A percentile compares a stretch with the other conserved stretches of the same genome.
phyloP scores from a whole-genome alignment of 1,284 basidiomycete species.

The Cryptococcus maquisensis region DNA sequence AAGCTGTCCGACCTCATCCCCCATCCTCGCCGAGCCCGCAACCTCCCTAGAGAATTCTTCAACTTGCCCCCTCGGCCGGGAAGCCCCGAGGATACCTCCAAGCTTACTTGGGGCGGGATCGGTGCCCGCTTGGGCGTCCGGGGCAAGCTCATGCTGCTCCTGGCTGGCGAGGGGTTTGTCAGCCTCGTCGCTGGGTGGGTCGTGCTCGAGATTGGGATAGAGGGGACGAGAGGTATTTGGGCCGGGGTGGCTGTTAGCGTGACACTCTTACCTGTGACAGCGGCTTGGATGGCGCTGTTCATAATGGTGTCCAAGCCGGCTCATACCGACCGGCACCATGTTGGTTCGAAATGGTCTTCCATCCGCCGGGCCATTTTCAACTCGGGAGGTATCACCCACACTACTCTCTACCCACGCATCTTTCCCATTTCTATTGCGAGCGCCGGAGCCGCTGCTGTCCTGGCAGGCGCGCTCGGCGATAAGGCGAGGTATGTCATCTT shows the following conservation, averaged over 20 bases:
- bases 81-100: conserved; percentile 4
- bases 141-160: conserved; percentile 15
- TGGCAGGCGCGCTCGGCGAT: conserved; percentile 6
- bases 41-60: conserved; percentile 41
- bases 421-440: conserved; percentile 17
- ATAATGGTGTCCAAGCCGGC: conserved; percentile 3
- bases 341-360: not conserved
- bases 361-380: conserved; percentile 1
- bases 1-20: conserved; percentile 26
- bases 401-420: conserved; percentile 24
- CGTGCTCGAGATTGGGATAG: not conserved
- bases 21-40: conserved; percentile 17
- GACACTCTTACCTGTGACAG: conserved; percentile 5
- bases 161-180: conserved; percentile 6
- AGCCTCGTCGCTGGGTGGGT: conserved; percentile 14
- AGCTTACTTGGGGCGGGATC: not conserved
- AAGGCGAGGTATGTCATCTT: conserved; percentile 6
- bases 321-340: conserved; percentile 1
- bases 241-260: conserved; percentile 9
- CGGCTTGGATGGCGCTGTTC: conserved; percentile 11
- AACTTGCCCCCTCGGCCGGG: conserved; percentile 31
- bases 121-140: conserved; percentile 15
- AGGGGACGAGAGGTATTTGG: not conserved
- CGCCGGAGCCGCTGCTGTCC: conserved; percentile 4
- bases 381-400: conserved; percentile 26